These are phyloP conservation scores for Globisporangium ultimum DNA, from an alignment of 352 stramenopile genomes.

Conservation along the genomic window DNA sequence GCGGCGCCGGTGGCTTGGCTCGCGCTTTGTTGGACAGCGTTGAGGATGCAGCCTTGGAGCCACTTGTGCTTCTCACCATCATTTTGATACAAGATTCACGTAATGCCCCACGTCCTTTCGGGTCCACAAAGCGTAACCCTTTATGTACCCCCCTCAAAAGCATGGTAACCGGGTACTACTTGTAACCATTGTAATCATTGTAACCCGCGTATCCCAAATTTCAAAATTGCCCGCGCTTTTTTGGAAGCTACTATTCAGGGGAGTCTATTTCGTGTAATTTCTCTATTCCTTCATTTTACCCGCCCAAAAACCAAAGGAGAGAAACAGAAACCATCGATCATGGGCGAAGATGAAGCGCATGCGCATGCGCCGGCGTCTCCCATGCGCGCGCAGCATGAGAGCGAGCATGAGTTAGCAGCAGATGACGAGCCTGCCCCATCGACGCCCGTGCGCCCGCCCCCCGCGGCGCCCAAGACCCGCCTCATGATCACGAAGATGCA, in stretches of 20 bases:
- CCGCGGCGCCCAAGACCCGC: constrained; percentile 35
- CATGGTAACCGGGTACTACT: no score
- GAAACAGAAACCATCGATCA: constrained; percentile 7
- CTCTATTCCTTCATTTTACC: no score
- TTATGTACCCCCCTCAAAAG: no score
- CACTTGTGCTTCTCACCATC: not conserved
- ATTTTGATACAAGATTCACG: no score
- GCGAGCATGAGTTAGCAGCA: not conserved
- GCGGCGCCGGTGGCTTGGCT: constrained; percentile 13
- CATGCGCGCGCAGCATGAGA: not conserved
- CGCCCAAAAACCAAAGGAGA: not conserved
- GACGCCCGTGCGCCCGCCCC: not conserved
- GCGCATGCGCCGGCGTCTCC: no score
- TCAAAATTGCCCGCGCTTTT: no score
- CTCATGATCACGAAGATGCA: constrained; percentile 98
- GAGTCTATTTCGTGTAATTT: no score
- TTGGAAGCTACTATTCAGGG: no score
- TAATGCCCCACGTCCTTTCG: no score
- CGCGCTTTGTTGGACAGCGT: not conserved
- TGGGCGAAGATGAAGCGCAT: constrained; percentile 1
- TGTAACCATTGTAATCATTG: no score
- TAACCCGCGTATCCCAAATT: no score
- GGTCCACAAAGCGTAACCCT: no score
- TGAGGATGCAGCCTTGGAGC: not conserved
- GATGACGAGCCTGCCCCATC: not conserved